Conservation (phyloP, 2,329 filamentous ascomycete species). For the Aspergillus luchuensis region DNA sequence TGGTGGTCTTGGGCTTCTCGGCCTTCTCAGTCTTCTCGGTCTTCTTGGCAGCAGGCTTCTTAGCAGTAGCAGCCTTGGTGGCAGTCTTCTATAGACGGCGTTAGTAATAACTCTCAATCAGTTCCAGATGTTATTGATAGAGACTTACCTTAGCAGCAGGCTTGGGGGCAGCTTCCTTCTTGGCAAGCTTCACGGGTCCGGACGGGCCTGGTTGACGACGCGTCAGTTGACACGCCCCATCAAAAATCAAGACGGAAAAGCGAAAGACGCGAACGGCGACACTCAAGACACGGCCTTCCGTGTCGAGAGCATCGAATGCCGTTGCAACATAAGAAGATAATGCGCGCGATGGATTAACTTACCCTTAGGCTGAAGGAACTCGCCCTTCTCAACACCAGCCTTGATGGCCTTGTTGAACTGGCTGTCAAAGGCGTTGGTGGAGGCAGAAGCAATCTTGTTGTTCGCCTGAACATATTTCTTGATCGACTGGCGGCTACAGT, state of each 20-base stretch:
- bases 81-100: slow-evolving; percentile 5
- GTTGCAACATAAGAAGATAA: background rate
- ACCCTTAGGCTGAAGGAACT: slow-evolving; percentile 92
- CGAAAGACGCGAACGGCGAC: slow-evolving; percentile 3
- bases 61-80: slow-evolving; percentile 27
- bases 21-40: slow-evolving; percentile 43
- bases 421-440: slow-evolving; percentile 63
- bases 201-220: slow-evolving; percentile 64
- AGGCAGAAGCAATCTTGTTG: slow-evolving; percentile 63
- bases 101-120: background rate
- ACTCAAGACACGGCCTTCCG: background rate
- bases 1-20: slow-evolving; percentile 48
- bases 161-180: slow-evolving; percentile 63
- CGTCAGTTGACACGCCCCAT: slow-evolving; percentile 29
- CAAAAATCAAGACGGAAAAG: background rate
- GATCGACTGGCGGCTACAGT: slow-evolving; percentile 65
- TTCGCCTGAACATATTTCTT: slow-evolving; percentile 75
- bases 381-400: slow-evolving; percentile 79
- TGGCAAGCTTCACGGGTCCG: slow-evolving; percentile 87
- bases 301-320: background rate
- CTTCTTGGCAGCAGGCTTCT: slow-evolving; percentile 27
- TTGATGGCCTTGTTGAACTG: slow-evolving; percentile 87
- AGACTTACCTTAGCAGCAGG: slow-evolving; percentile 42
- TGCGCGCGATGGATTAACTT: slow-evolving; percentile 41
- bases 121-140: background rate